phyloP scores from a whole-genome alignment of 108 stramenopile genomes.

The Cyclotella distinguenda region DNA sequence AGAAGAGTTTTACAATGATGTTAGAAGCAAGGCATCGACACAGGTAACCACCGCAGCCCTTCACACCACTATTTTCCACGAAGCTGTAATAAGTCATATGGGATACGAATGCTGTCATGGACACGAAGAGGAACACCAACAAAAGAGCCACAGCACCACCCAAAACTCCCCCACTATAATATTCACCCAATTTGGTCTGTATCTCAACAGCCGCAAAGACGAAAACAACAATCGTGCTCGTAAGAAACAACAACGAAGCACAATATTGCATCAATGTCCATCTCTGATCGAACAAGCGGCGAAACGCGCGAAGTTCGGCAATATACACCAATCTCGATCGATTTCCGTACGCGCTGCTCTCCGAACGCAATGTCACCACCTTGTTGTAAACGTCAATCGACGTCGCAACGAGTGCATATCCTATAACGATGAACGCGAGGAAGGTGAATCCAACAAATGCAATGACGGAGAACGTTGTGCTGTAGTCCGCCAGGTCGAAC shows the following conservation, averaged over 20 bases:
- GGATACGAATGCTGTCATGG: slow-evolving; percentile 51
- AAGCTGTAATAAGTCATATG: slow-evolving; percentile 56
- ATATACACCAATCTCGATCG: slow-evolving; percentile 48
- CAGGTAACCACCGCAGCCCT: slow-evolving; percentile 30
- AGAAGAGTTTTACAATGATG: slow-evolving; percentile 30
- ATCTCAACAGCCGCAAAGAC: slow-evolving; percentile 44
- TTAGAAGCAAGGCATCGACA: slow-evolving; percentile 36
- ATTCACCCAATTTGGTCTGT: slow-evolving; percentile 37
- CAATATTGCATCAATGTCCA: slow-evolving; percentile 57
- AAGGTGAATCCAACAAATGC: slow-evolving; percentile 47
- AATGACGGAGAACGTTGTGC: slow-evolving; percentile 40
- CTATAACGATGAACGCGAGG: slow-evolving; percentile 33
- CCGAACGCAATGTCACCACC: slow-evolving; percentile 48
- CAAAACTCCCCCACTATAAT: slow-evolving; percentile 47
- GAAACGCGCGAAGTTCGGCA: slow-evolving; percentile 51
- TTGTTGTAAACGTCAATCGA: slow-evolving; percentile 49
- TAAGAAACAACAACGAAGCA: slow-evolving; percentile 46
- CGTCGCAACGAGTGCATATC: slow-evolving; percentile 46
- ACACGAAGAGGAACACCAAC: slow-evolving; percentile 47
- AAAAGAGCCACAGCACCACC: slow-evolving; percentile 42
- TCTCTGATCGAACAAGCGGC: slow-evolving; percentile 45
- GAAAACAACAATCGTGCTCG: slow-evolving; percentile 47
- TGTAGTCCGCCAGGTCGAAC: slow-evolving; percentile 39
- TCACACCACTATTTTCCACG: slow-evolving; percentile 44
- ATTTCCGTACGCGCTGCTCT: slow-evolving; percentile 48